Conservation (phyloP, 2,329 filamentous ascomycete genomes). For the Emergomyces africanus region DNA sequence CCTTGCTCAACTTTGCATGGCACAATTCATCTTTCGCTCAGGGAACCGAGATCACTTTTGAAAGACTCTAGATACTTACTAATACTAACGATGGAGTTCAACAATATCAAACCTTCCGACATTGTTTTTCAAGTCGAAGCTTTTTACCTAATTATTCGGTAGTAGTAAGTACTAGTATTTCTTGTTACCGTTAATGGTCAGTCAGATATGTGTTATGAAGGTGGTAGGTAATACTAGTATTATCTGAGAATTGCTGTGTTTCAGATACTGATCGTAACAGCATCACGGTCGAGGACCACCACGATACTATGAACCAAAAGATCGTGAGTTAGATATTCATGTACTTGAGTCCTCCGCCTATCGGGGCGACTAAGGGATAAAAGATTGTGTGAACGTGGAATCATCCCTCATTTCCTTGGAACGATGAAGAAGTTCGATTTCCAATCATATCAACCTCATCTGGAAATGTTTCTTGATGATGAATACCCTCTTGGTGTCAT, state of each 20-base stretch:
- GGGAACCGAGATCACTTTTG: too few species aligned
- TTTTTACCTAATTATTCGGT: constrained; percentile 5
- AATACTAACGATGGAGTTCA: constrained; percentile 3
- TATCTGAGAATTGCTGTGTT: background rate
- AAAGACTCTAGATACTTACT: background rate
- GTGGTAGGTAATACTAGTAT: constrained; percentile 8
- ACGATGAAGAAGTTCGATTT: constrained; percentile 8
- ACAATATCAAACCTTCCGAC: constrained; percentile 3
- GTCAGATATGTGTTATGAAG: constrained; percentile 13
- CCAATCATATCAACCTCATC: background rate
- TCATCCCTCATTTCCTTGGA: constrained; percentile 7
- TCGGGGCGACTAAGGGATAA: constrained; percentile 4
- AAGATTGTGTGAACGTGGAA: constrained; percentile 6
- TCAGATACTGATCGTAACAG: background rate
- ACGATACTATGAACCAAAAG: background rate
- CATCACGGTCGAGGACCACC: constrained; percentile 5
- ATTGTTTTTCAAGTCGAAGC: constrained; percentile 8
- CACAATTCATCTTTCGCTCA: too few species aligned
- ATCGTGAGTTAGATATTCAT: constrained; percentile 2
- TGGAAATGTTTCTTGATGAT: constrained; percentile 8
- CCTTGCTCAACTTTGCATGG: too few species aligned
- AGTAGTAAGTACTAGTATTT: too few species aligned
- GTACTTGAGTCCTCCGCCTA: constrained; percentile 7
- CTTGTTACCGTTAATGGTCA: constrained; percentile 6
- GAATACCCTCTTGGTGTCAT: constrained; percentile 13